Evolutionary conservation across 2,329 filamentous ascomycete species (phyloP).

Genomic region (Pseudogymnoascus sp.): DNA sequence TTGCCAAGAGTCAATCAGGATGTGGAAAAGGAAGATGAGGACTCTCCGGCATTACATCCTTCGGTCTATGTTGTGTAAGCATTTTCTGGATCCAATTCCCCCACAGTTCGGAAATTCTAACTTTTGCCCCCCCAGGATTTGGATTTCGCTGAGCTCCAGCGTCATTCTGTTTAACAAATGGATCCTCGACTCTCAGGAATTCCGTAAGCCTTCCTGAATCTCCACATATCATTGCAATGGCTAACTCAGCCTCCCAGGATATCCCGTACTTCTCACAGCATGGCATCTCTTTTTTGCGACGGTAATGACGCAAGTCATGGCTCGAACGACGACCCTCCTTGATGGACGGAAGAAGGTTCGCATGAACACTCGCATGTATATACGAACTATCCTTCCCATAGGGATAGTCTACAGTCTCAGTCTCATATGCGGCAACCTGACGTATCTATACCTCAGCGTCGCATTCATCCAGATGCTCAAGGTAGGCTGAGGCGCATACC

Average conservation of each 20-base stretch:
- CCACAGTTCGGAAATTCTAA: conserved; percentile 5
- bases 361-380: conserved; percentile 91
- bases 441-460: conserved; percentile 90
- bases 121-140: conserved; percentile 50
- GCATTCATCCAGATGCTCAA: conserved; percentile 99
- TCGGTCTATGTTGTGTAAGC: conserved; percentile 70
- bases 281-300: conserved; percentile 94
- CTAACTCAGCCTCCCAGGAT: conserved; percentile 43
- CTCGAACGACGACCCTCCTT: conserved; percentile 79
- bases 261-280: conserved; percentile 80
- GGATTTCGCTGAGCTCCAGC: conserved; percentile 87
- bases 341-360: conserved; percentile 94
- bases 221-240: conserved; percentile 1
- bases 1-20: conserved; percentile 77
- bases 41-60: conserved; percentile 42
- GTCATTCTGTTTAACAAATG: conserved; percentile 99
- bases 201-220: conserved; percentile 52
- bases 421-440: conserved; percentile 92
- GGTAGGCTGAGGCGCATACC: conserved; percentile 39
- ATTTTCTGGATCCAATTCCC: conserved; percentile 35
- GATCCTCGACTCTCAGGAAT: conserved; percentile 79
- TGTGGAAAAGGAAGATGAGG: conserved; percentile 23
- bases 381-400: conserved; percentile 89
- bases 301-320: conserved; percentile 87
- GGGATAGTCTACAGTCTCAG: conserved; percentile 93